Evolutionary conservation across 805 yeast genomes (phyloP).

Genomic region (Cyberlindnera xylosilytica): DNA sequence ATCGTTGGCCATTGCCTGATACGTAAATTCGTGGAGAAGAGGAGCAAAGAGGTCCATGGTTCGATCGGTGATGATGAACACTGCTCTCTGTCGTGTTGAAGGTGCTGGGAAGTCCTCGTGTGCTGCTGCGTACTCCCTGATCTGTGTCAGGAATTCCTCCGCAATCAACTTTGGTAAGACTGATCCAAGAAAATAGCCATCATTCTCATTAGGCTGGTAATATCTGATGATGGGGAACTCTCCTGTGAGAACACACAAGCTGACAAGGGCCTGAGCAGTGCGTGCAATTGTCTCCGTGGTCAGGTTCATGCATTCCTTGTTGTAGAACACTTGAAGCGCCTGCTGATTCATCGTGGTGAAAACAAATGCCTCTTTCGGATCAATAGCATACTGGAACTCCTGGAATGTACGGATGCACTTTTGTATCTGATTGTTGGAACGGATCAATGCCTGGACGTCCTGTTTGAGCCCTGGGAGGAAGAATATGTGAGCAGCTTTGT

Average conservation of each 20-base stretch:
- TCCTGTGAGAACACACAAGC: conserved; percentile 73
- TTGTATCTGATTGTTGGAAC: conserved; percentile 29
- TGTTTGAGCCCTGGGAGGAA: conserved; percentile 59
- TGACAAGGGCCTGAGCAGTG: conserved; percentile 64
- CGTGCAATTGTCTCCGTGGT: conserved; percentile 54
- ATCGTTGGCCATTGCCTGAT: conserved; percentile 91
- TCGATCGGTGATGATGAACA: conserved; percentile 77
- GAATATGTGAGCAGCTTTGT: conserved; percentile 68
- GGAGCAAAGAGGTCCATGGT: conserved; percentile 83
- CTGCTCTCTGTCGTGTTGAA: conserved; percentile 61
- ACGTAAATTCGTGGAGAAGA: conserved; percentile 81
- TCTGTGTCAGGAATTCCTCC: conserved; percentile 57
- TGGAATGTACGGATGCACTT: conserved; percentile 31
- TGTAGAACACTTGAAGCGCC: conserved; percentile 73
- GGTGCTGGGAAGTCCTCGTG: conserved; percentile 64
- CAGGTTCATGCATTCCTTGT: conserved; percentile 56
- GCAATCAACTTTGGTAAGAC: conserved; percentile 71
- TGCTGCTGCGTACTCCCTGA: conserved; percentile 73
- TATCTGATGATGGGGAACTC: conserved; percentile 87
- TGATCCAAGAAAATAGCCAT: conserved; percentile 50
- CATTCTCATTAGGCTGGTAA: conserved; percentile 49
- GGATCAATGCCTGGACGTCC: conserved; percentile 29
- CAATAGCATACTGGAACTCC: conserved; percentile 45
- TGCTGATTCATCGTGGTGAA: conserved; percentile 64
- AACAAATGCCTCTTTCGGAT: conserved; percentile 67